A percentile compares a stretch with the other conserved stretches of the same genome.
Conservation (phyloP, 108 stramenopile species). For the Stephanodiscus triporus region DNA sequence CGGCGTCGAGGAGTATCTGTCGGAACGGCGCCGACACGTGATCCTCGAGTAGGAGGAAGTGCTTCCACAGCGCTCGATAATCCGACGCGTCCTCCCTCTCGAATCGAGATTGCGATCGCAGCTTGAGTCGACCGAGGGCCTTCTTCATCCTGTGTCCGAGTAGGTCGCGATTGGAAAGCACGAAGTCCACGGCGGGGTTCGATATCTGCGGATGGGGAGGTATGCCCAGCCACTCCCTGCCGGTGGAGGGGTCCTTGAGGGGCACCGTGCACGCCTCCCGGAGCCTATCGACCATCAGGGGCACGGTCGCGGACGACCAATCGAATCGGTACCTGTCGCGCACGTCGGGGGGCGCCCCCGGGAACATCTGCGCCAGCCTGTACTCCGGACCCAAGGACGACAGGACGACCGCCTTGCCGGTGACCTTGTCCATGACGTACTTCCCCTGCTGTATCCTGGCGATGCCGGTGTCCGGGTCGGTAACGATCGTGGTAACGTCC, state of each 20-base stretch:
- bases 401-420: constrained; percentile 75
- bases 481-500: constrained; percentile 67
- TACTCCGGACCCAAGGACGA: constrained; percentile 71
- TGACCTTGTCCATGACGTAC: constrained; percentile 85
- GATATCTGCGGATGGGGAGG: constrained; percentile 71
- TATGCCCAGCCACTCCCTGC: constrained; percentile 40
- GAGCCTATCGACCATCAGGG: constrained; percentile 66
- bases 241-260: constrained; percentile 46
- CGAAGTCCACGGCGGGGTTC: constrained; percentile 74
- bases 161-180: constrained; percentile 77
- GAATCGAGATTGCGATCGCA: constrained; percentile 57
- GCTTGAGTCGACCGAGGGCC: constrained; percentile 64
- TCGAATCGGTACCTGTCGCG: constrained; percentile 68
- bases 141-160: constrained; percentile 68
- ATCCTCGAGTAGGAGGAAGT: constrained; percentile 78
- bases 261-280: constrained; percentile 60
- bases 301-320: constrained; percentile 67
- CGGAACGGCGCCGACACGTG: constrained; percentile 86
- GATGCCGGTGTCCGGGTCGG: constrained; percentile 85
- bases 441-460: constrained; percentile 78
- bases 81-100: constrained; percentile 57
- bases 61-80: constrained; percentile 59
- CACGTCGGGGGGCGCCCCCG: constrained; percentile 70
- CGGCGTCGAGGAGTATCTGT: constrained; percentile 82
- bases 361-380: constrained; percentile 86